These are phyloP conservation scores for Gypsophila paniculata DNA, from an alignment of 179 eudicot genomes.

Conservation along the genomic window DNA sequence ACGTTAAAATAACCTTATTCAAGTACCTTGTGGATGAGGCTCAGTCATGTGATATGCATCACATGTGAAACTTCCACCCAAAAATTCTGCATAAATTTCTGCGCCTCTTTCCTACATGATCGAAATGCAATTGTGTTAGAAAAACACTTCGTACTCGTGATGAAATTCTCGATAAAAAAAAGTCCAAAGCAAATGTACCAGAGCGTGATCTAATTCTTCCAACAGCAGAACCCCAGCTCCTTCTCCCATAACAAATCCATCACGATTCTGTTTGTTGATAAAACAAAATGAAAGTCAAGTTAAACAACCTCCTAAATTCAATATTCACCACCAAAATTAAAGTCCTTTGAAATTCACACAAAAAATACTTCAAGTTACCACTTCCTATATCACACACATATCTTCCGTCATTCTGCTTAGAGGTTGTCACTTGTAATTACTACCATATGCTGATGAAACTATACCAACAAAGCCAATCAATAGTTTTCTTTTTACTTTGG, in stretches of 20 bases:
- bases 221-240: slow-evolving; percentile 94
- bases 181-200: slow-evolving; percentile 41
- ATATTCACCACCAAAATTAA: neutral
- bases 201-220: slow-evolving; percentile 97
- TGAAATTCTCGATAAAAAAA: too few relatives aligned
- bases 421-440: too few relatives aligned
- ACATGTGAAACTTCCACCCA: slow-evolving; percentile 94
- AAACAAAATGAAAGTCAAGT: slow-evolving; percentile 13
- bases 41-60: slow-evolving; percentile 99
- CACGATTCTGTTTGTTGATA: slow-evolving; percentile 59
- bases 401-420: too few relatives aligned
- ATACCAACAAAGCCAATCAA: too few relatives aligned
- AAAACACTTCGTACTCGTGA: too few relatives aligned
- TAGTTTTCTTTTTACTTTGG: too few relatives aligned
- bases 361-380: neutral
- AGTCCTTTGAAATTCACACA: neutral
- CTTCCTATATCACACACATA: neutral
- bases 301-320: slow-evolving; percentile 1
- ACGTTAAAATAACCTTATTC: slow-evolving; percentile 7
- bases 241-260: slow-evolving; percentile 99
- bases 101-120: slow-evolving; percentile 74
- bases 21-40: slow-evolving; percentile 86
- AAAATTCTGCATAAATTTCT: slow-evolving; percentile 79
- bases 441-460: too few relatives aligned
- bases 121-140: too few relatives aligned